Evolutionary conservation across 164 flowering plant genomes (phyloP).

Genomic region (Vitis cinerea): DNA sequence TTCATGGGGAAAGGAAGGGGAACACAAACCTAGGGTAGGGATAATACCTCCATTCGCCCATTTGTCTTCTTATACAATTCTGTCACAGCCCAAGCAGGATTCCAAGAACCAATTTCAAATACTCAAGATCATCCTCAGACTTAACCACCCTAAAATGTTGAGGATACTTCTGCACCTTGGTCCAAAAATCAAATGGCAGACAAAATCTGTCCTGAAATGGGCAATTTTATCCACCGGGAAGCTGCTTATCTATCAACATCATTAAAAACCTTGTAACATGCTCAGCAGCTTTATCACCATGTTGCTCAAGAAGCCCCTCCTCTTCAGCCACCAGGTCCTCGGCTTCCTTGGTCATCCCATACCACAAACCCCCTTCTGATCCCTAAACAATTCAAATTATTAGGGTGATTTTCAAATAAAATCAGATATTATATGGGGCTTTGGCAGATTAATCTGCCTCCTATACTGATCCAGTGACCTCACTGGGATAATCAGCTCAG

Average conservation of each 20-base stretch:
- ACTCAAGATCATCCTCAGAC: slow-evolving; percentile 50
- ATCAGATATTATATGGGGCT: slow-evolving; percentile 67
- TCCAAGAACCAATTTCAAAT: slow-evolving; percentile 78
- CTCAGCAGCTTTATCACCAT: slow-evolving; percentile 64
- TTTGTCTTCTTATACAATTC: slow-evolving; percentile 72
- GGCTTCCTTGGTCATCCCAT: slow-evolving; percentile 74
- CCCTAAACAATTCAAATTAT: slow-evolving; percentile 78
- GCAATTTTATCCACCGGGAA: slow-evolving; percentile 68
- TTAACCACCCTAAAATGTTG: slow-evolving; percentile 59
- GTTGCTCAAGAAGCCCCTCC: slow-evolving; percentile 40
- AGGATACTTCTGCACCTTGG: slow-evolving; percentile 62
- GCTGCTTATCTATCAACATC: slow-evolving; percentile 76
- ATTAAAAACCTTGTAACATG: slow-evolving; percentile 73
- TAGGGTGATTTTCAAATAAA: slow-evolving; percentile 76
- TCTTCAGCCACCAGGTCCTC: slow-evolving; percentile 76
- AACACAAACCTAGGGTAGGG: slow-evolving; percentile 58
- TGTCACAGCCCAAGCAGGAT: slow-evolving; percentile 84
- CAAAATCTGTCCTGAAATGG: slow-evolving; percentile 84
- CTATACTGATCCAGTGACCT: slow-evolving; percentile 56
- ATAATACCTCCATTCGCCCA: slow-evolving; percentile 22
- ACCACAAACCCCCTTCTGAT: slow-evolving; percentile 67
- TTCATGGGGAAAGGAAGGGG: slow-evolving; percentile 80
- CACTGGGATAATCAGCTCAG: slow-evolving; percentile 62
- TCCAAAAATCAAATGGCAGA: slow-evolving; percentile 73
- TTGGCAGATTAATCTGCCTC: slow-evolving; percentile 66